Percentiles rank a stretch among this genome's conserved stretches.
Evolutionary conservation across 352 stramenopile species (phyloP).

Genomic region (Phytophthora cryptogea): DNA sequence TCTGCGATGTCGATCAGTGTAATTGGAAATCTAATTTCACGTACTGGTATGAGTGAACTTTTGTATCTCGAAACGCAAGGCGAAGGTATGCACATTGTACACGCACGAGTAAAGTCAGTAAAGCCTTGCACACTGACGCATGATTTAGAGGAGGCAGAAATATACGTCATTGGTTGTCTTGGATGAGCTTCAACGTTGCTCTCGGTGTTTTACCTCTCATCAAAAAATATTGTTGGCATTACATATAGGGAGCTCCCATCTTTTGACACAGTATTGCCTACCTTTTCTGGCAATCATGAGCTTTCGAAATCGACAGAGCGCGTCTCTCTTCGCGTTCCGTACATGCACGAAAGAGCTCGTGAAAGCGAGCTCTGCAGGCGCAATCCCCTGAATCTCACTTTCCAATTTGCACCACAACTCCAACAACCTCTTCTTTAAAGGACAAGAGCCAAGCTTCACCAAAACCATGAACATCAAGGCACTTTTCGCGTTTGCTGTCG

Average conservation of each 20-base stretch:
- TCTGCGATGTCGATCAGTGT: too few relatives aligned
- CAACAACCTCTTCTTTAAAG: constrained; percentile 1
- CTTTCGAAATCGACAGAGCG: neutral
- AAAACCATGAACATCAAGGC: constrained; percentile 37
- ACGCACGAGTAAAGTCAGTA: too few relatives aligned
- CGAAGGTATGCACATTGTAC: too few relatives aligned
- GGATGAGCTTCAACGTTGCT: neutral
- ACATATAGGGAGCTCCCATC: neutral
- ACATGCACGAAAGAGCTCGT: too few relatives aligned
- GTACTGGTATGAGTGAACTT: too few relatives aligned
- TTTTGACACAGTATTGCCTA: neutral
- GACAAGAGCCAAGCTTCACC: constrained; percentile 1
- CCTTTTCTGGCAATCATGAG: constrained; percentile 1
- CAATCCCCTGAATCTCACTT: constrained; percentile 14
- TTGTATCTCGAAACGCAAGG: too few relatives aligned
- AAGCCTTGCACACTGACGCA: too few relatives aligned
- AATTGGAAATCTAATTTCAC: too few relatives aligned
- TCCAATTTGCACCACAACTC: constrained; percentile 9
- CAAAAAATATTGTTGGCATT: neutral
- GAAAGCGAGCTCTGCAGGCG: too few relatives aligned
- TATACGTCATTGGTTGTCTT: too few relatives aligned
- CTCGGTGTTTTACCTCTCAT: neutral
- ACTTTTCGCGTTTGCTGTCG: constrained; percentile 26
- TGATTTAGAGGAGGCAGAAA: too few relatives aligned
- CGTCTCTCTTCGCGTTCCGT: too few relatives aligned